phyloP scores from a whole-genome alignment of 306 rosid genomes.

The Prunus armeniaca region DNA sequence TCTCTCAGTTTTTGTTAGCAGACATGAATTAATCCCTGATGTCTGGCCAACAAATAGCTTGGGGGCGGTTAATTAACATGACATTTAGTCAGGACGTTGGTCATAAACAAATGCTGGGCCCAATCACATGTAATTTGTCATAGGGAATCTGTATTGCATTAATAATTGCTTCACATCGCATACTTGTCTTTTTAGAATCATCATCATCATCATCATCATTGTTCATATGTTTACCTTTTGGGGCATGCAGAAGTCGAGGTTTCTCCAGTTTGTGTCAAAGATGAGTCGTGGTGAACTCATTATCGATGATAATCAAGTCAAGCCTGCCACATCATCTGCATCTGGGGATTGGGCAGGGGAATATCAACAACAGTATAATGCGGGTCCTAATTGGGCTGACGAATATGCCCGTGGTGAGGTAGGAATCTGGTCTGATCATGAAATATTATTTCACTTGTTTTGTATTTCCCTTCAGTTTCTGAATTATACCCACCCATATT shows the following conservation, averaged over 20 bases:
- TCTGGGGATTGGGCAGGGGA: constrained; percentile 91
- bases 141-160: neutral
- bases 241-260: constrained; percentile 80
- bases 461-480: neutral
- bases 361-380: constrained; percentile 64
- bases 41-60: neutral
- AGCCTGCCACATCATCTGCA: constrained; percentile 50
- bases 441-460: constrained; percentile 9
- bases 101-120: neutral
- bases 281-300: constrained; percentile 97
- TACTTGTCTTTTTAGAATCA: neutral
- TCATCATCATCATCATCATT: neutral
- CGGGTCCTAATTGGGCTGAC: constrained; percentile 69
- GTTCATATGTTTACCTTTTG: neutral
- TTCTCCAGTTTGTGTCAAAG: constrained; percentile 93
- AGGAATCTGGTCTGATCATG: constrained; percentile 11
- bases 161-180: neutral
- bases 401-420: constrained; percentile 63
- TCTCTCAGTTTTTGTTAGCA: neutral
- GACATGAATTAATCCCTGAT: neutral
- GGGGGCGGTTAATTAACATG: neutral
- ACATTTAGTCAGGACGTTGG: neutral
- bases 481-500: neutral
- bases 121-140: neutral
- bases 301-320: constrained; percentile 89